Evolutionary conservation across 768 basidiomycete genomes (phyloP).

Genomic region (Auricularia heimuer): DNA sequence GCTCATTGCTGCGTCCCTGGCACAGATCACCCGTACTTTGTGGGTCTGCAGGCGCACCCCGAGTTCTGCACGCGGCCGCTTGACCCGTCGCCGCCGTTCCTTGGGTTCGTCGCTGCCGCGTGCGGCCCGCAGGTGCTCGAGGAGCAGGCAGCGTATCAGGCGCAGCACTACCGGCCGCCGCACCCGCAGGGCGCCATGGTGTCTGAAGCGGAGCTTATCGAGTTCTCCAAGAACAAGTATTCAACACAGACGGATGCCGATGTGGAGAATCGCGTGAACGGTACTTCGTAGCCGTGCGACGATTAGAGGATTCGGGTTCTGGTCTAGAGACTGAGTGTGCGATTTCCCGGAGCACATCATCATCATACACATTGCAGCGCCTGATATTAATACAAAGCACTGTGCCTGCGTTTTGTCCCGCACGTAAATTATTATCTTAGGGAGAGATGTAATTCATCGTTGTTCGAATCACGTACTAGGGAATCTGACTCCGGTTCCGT

Average conservation of each 20-base stretch:
- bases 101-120: constrained; percentile 87
- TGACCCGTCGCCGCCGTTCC: constrained; percentile 95
- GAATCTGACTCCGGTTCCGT: no score
- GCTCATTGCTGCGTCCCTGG: background rate
- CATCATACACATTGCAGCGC: no score
- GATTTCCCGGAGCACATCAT: no score
- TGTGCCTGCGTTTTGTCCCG: no score
- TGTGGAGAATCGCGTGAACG: background rate
- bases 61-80: constrained; percentile 97
- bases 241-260: background rate
- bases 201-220: constrained; percentile 30
- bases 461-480: no score
- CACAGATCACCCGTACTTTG: constrained; percentile 85
- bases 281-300: background rate
- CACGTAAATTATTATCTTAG: no score
- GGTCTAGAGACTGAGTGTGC: no score
- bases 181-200: constrained; percentile 72
- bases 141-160: constrained; percentile 65
- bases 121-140: constrained; percentile 45
- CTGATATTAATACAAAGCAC: no score
- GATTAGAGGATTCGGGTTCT: no score
- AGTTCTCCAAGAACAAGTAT: constrained; percentile 1
- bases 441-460: no score
- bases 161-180: constrained; percentile 52
- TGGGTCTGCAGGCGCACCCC: constrained; percentile 93